phyloP scores from a whole-genome alignment of 768 basidiomycete genomes.

The Boletus coccyginus region DNA sequence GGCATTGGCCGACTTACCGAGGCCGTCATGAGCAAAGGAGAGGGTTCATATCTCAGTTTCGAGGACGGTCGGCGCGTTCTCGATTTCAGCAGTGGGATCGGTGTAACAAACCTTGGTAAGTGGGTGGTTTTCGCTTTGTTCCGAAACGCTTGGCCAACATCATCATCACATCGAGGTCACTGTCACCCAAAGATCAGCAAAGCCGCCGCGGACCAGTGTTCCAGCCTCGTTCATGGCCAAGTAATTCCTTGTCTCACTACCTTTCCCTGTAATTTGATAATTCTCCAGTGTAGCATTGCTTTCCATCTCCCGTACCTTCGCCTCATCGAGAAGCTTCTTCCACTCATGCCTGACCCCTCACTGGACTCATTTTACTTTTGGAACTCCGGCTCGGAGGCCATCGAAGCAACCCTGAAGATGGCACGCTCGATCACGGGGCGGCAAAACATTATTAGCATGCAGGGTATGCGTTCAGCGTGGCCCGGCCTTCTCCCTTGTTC shows the following conservation, averaged over 20 bases:
- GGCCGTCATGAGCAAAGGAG: conserved; percentile 63
- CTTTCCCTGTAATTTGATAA: background rate
- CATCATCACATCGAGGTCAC: conserved; percentile 52
- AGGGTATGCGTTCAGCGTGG: conserved; percentile 46
- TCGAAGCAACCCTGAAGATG: conserved; percentile 89
- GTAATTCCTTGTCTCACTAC: conserved; percentile 34
- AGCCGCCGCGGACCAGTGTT: conserved; percentile 87
- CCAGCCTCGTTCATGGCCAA: conserved; percentile 75
- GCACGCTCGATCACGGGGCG: conserved; percentile 72
- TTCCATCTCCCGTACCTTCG: conserved; percentile 84
- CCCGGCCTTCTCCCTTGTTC: background rate
- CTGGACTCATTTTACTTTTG: conserved; percentile 96
- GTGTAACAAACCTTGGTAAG: conserved; percentile 80
- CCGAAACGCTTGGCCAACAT: background rate
- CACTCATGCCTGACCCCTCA: conserved; percentile 87
- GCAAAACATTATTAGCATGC: conserved; percentile 90
- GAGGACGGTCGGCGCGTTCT: conserved; percentile 72
- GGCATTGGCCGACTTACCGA: conserved; percentile 42
- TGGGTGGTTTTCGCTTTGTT: background rate
- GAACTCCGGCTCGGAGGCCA: conserved; percentile 94
- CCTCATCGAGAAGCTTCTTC: conserved; percentile 81
- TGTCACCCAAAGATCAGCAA: conserved; percentile 84
- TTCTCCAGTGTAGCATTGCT: conserved; percentile 81
- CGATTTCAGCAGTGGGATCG: conserved; percentile 88
- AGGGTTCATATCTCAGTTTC: conserved; percentile 71